phyloP scores from a whole-genome alignment of 2,329 filamentous ascomycete species.

The Hysterium pulicare region DNA sequence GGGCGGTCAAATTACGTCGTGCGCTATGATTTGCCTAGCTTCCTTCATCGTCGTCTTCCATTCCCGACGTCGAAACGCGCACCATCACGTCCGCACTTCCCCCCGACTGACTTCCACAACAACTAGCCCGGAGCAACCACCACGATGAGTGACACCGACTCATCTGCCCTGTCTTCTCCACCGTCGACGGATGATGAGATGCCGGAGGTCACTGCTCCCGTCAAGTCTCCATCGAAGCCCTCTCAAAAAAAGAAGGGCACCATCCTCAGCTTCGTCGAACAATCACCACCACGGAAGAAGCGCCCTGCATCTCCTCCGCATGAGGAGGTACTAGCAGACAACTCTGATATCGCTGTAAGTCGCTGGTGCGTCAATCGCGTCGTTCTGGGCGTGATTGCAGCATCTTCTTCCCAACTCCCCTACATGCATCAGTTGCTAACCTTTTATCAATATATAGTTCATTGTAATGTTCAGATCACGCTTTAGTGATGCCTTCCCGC shows the following conservation, averaged over 20 bases:
- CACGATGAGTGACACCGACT: constrained; percentile 54
- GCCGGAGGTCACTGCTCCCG: constrained; percentile 22
- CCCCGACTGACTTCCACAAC: constrained; percentile 12
- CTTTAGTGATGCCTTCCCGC: constrained; percentile 84
- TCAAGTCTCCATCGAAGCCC: constrained; percentile 21
- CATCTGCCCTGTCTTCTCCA: constrained; percentile 54
- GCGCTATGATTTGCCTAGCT: constrained; percentile 29
- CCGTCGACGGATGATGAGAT: constrained; percentile 59
- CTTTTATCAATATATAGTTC: constrained; percentile 59
- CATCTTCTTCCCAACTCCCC: constrained; percentile 18
- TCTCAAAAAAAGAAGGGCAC: constrained; percentile 27
- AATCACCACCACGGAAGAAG: constrained; percentile 60
- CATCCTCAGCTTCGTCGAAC: constrained; percentile 39
- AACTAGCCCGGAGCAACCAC: constrained; percentile 17
- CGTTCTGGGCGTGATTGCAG: constrained; percentile 22
- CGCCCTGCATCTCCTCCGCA: constrained; percentile 84
- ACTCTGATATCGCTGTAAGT: constrained; percentile 88
- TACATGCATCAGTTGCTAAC: constrained; percentile 26
- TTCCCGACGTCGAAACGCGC: constrained; percentile 11
- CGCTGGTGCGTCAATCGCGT: constrained; percentile 37
- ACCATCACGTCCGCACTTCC: constrained; percentile 8
- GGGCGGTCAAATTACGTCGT: constrained; percentile 5
- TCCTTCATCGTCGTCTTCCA: constrained; percentile 18
- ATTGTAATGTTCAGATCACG: constrained; percentile 97
- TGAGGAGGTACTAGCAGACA: constrained; percentile 85